Evolutionary conservation across 2,329 filamentous ascomycete species (phyloP), one percentile per base, ranked within the genome.

Genomic region (Leptographium radiaticola): DNA sequence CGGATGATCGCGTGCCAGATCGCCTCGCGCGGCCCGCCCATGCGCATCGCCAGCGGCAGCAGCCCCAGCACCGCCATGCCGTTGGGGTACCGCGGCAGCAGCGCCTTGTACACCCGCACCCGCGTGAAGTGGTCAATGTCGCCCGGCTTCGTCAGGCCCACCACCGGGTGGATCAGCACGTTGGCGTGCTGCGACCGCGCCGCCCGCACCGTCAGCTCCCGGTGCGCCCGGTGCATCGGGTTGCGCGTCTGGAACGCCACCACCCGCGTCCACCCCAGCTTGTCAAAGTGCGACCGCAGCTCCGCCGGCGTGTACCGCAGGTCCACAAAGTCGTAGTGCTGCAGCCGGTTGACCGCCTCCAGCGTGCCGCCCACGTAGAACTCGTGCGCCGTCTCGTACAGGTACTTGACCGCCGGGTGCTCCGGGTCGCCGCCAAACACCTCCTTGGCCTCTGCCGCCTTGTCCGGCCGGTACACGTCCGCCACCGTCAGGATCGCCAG

Each of bases 1-100:
- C 93, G 89, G 78, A 98, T 98, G 66, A 98, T 95, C 66, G 93
- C 93, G 77, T 98, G 93, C 93, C 93, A 98, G 74, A 98, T 89
- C 62, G 93, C 93, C 77, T 98, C 93, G 62, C 93, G 88, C 59
- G 93, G 93, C 64, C 93, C 93, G 67, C 89, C 93, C 93, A 98
- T 98, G 68, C 93, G 87, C 93, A 98, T 98, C 64, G 93, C 93
- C 60, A 98, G 80, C 56, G 90, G 90, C 53, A 98, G 80, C 44
- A 98, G 87, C 71, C 89, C 91, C 60, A 98, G 82, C 42, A 94
- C 89, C 56, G 93, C 93, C 93, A 98, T 98, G 66, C 93, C 93
- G 71, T 97, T 98, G 71, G 93, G 93, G 75, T 98, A 98, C 67
- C 93, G 83, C 62, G 91, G 89, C 60, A 98, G 81, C 53, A 98